Conservation (phyloP, 371 early-diverging fungal genomes). For the Entomophthora muscae region DNA sequence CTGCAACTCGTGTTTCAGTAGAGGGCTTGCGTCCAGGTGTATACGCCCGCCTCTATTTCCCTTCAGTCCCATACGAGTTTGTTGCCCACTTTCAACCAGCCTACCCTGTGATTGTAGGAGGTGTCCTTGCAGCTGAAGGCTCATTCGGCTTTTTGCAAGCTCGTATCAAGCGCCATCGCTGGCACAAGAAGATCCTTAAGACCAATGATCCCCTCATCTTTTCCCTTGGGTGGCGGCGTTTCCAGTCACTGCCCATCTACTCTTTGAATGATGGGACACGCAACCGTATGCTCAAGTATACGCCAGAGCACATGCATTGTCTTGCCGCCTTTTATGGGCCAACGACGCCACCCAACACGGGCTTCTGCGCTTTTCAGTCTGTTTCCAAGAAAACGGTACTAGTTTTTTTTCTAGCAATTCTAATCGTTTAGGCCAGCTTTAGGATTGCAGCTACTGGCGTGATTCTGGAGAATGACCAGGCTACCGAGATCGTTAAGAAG, state of each 20-base stretch:
- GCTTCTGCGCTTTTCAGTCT: constrained; percentile 82
- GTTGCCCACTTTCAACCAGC: constrained; percentile 72
- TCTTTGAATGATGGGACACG: constrained; percentile 83
- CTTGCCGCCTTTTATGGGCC: constrained; percentile 84
- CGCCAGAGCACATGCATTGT: constrained; percentile 98
- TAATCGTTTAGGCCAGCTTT: constrained; percentile 44
- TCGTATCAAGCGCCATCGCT: constrained; percentile 95
- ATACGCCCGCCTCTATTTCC: constrained; percentile 80
- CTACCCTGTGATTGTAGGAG: constrained; percentile 81
- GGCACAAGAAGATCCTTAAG: constrained; percentile 91
- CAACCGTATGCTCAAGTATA: constrained; percentile 96
- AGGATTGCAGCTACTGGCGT: constrained; percentile 89
- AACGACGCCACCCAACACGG: constrained; percentile 84
- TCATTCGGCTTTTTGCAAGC: constrained; percentile 83
- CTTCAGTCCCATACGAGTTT: constrained; percentile 85
- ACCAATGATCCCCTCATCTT: constrained; percentile 95
- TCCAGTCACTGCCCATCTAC: constrained; percentile 92
- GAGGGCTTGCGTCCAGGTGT: constrained; percentile 81
- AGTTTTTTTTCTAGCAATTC: background rate
- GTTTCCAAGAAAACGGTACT: constrained; percentile 42
- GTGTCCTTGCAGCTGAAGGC: constrained; percentile 70
- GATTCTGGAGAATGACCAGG: constrained; percentile 80
- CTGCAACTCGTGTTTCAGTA: constrained; percentile 49
- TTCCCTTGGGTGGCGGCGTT: constrained; percentile 97
- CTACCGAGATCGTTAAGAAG: constrained; percentile 92